Evolutionary conservation across 1,284 basidiomycete species (phyloP), one percentile per base, ranked within the genome.

Genomic region (Cerrena zonata): DNA sequence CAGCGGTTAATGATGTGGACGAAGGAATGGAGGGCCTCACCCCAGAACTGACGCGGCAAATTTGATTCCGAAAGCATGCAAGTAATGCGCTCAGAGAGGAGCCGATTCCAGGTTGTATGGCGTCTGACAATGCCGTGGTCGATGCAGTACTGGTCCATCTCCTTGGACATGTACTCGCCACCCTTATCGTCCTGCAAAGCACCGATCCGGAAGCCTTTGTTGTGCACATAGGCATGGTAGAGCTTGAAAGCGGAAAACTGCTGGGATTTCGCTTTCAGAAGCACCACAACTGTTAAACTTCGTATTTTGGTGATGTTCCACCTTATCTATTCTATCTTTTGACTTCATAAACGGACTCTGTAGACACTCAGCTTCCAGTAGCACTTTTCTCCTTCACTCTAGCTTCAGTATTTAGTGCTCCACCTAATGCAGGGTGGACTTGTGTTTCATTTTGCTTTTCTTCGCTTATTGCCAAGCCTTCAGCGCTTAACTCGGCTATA

Each of bases 151-250:
- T 51, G 49, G 11, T 56, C 26, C 40, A 69, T 64, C 0, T 51
- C 60, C 5, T 58, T 58, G 19, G 51, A 55, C 4, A 65, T 63
- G 51, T 59, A 67, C 49, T 68, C 59, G 1, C 65, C 61, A 10
- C 60, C 65, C 49, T 63, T 62, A 58, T 75, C 66, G 52, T 65
- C 63, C 34, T 58, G 54, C 41, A 66, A 40, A 18, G 42, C 37
- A 22, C 53, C 52, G 45, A 67, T 57, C 30, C 51, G 56, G 13
- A n/a, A 7, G 1, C 58, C 59, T 49, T 74, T 19, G 18, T 51
- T 56, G 44, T 65, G 58, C 1, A 54, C 54, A 11, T 26, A 41
- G 2, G 54, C 53, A 11, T 58, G 40, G 47, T 56, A 67, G 1
- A 51, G 25, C 42, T 56, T 52, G 37, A 67, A 63, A 1, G 45